Base-by-base conservation (phyloP, 345 rosid genomes). In the Cardamine chenopodiifolia region DNA sequence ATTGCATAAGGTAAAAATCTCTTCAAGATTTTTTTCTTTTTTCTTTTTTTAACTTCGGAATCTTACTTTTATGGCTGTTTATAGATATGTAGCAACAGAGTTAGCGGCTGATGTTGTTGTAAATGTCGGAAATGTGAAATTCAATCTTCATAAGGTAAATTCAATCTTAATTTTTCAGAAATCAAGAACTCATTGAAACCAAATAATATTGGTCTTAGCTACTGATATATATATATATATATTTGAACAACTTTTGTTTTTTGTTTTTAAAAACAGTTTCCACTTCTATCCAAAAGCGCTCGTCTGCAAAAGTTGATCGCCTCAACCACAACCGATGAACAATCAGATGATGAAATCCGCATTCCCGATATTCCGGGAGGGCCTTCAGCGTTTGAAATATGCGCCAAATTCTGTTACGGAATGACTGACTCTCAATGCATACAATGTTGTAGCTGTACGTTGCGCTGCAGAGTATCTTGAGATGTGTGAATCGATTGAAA, bases 361-460 rank as follows among this genome's bases (percentile, higher is more conserved):
- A 85, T 91, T 55, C 83, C 71, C 5, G 96, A 88, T 66, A 75
- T 91, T 14, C 97, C 97, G 0, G 98, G 98, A 23, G 98, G 98
- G 8, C 91, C 94, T 23, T 83, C 82, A 35, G 91, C 94, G 18
- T 91, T 93, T 54, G 98, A 93, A 72, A 80, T 87, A 62, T 91
- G 98, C 66, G 91, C 90, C 2, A 93, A 93, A 66, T 93, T 93
- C 79, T 93, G 97, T 79, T 93, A 93, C 47, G 97, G 97, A 13
- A 91, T 93, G 89, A 84, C 83, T 1, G 62, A 91, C 97, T 7
- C 92, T 93, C 74, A 91, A 89, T 19, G 90, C 97, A 2, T 91
- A 89, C 84, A 89, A 91, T 74, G 94, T 89, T 10, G 92, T 89
- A 14, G 90, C 91, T 5, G 89, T 88, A 54, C 86, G 92, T 22